phyloP scores from a whole-genome alignment of 106 monocot genomes.

The Dendrobium chrysotoxum region DNA sequence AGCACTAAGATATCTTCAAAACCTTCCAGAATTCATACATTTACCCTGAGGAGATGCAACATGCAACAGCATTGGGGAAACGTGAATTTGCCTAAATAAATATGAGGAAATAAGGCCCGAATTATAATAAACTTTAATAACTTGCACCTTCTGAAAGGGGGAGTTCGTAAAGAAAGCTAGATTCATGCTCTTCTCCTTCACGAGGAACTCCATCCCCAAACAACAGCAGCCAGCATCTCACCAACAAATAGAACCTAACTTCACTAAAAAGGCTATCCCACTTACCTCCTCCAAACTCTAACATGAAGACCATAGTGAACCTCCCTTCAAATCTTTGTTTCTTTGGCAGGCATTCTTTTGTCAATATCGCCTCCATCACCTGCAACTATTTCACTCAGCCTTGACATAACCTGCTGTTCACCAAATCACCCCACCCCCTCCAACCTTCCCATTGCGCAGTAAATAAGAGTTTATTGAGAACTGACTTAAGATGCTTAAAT shows the following conservation, averaged over 20 bases:
- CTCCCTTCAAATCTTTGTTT: neutral
- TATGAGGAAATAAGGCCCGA: neutral
- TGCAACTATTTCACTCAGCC: neutral
- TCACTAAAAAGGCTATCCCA: neutral
- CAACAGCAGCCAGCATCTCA: neutral
- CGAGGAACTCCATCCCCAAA: neutral
- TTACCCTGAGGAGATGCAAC: no score
- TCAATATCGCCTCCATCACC: neutral
- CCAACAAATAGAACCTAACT: neutral
- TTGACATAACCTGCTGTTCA: neutral
- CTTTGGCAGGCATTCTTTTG: neutral
- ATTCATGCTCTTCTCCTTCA: neutral
- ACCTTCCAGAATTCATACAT: neutral
- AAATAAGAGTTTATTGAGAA: no score
- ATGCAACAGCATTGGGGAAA: no score
- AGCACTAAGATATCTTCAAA: neutral
- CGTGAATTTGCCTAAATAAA: neutral
- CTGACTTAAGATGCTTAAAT: no score
- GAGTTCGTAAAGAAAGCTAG: neutral
- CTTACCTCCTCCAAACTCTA: neutral
- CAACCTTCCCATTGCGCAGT: neutral
- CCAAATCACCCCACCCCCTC: neutral
- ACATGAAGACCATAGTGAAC: neutral
- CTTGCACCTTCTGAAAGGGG: neutral
- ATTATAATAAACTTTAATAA: neutral